Evolutionary conservation across 352 stramenopile species (phyloP).

Genomic region (Thraustotheca clavata): DNA sequence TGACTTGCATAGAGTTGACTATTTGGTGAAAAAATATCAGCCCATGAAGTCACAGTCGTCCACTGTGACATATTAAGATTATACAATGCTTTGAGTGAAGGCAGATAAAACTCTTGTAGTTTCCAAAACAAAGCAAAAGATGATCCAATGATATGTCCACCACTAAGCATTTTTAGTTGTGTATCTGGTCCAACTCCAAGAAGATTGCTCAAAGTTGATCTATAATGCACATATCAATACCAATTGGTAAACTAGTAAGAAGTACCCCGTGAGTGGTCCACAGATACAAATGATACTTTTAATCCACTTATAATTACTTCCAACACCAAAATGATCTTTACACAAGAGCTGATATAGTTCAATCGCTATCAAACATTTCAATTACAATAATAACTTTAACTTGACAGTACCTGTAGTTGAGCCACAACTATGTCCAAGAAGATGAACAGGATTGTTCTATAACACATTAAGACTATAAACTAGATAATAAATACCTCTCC

Average conservation of each 20-base stretch:
- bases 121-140: conserved; percentile 38
- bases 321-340: conserved; percentile 45
- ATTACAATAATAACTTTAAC: neutral
- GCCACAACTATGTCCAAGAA: conserved; percentile 59
- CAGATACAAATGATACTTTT: conserved; percentile 54
- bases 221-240: neutral
- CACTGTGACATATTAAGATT: conserved; percentile 61
- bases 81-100: conserved; percentile 33
- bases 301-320: conserved; percentile 47
- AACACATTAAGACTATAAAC: too few species aligned
- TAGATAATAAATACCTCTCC: conserved; percentile 24
- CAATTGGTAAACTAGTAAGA: neutral
- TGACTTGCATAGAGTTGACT: conserved; percentile 26
- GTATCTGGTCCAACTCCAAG: conserved; percentile 31
- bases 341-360: conserved; percentile 66
- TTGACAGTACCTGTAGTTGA: conserved; percentile 30
- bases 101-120: conserved; percentile 34
- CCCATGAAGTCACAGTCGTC: conserved; percentile 22
- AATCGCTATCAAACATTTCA: conserved; percentile 26
- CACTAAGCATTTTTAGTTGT: conserved; percentile 30
- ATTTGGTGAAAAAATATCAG: neutral
- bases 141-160: conserved; percentile 36
- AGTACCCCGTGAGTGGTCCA: conserved; percentile 39
- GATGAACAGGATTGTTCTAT: conserved; percentile 38
- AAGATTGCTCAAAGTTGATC: conserved; percentile 40